phyloP scores from a whole-genome alignment of 179 eudicot species.

The Beta macrorhiza region DNA sequence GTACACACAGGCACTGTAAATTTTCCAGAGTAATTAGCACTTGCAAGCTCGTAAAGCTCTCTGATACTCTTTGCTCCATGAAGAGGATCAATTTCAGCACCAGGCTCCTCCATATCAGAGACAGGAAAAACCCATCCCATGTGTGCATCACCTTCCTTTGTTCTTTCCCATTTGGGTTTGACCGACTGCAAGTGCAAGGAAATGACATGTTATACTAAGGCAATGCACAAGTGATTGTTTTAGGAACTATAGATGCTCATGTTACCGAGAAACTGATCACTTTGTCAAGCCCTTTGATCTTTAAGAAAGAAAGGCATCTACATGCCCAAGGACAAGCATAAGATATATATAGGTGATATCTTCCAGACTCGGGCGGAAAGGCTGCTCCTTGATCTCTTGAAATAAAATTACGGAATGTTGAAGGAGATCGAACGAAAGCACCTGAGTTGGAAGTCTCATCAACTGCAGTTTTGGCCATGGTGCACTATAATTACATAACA shows the following conservation, averaged over 20 bases:
- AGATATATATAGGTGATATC: conserved; percentile 92
- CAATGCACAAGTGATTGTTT: background rate
- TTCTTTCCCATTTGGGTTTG: conserved; percentile 69
- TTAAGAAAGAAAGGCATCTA: conserved; percentile 65
- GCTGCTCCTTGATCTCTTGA: conserved; percentile 68
- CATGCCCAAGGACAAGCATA: conserved; percentile 99
- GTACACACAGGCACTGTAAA: conserved; percentile 80
- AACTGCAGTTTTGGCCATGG: conserved; percentile 68
- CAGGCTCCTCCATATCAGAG: conserved; percentile 64
- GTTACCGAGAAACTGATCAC: conserved; percentile 71
- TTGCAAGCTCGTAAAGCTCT: conserved; percentile 78
- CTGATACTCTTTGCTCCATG: conserved; percentile 74
- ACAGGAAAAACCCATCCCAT: conserved; percentile 91
- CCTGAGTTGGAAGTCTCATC: conserved; percentile 72
- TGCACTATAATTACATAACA: conserved; percentile 14
- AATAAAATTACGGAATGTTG: conserved; percentile 65
- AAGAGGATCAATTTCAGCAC: conserved; percentile 60
- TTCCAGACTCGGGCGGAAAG: conserved; percentile 71
- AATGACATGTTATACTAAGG: conserved; percentile 1
- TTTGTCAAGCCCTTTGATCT: conserved; percentile 82
- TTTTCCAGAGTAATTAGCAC: conserved; percentile 71
- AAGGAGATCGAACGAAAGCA: conserved; percentile 65
- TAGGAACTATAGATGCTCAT: background rate
- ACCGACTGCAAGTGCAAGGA: conserved; percentile 48
- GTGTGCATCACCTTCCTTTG: conserved; percentile 78